phyloP scores from a whole-genome alignment of 2,329 filamentous ascomycete genomes.

The Trichothecium sympodiale region DNA sequence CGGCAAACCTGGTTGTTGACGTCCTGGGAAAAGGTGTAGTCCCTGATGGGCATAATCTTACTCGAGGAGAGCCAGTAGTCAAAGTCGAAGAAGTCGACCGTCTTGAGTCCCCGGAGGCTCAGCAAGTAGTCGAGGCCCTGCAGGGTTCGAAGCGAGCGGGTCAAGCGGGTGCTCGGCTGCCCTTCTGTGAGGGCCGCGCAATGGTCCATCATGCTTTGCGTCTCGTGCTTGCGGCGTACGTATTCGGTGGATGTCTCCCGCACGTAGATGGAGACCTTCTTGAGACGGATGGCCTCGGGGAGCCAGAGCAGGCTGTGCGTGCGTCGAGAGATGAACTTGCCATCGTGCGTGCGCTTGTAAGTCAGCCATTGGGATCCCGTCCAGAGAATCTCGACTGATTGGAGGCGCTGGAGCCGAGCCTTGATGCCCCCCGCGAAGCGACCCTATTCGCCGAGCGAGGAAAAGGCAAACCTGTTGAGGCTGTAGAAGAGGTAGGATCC shows the following conservation, averaged over 20 bases:
- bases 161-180: conserved; percentile 28
- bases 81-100: conserved; percentile 30
- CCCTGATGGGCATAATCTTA: conserved; percentile 11
- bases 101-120: conserved; percentile 29
- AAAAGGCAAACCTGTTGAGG: conserved; percentile 37
- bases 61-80: conserved; percentile 10
- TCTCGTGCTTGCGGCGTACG: conserved; percentile 27
- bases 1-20: conserved; percentile 13
- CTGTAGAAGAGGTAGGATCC: conserved; percentile 35
- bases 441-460: conserved; percentile 39
- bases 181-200: conserved; percentile 16
- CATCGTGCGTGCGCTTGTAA: background rate
- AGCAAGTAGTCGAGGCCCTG: conserved; percentile 34
- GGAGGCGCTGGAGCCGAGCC: conserved; percentile 27
- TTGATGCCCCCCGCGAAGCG: conserved; percentile 33
- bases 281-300: conserved; percentile 23
- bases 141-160: conserved; percentile 24
- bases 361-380: conserved; percentile 23
- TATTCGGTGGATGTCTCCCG: conserved; percentile 20
- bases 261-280: conserved; percentile 27
- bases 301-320: conserved; percentile 24
- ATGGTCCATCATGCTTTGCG: conserved; percentile 9
- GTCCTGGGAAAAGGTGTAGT: conserved; percentile 17
- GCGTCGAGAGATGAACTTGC: conserved; percentile 23
- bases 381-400: conserved; percentile 32